Conservation (phyloP, 2,329 filamentous ascomycete species). For the Penicillium sp. region DNA sequence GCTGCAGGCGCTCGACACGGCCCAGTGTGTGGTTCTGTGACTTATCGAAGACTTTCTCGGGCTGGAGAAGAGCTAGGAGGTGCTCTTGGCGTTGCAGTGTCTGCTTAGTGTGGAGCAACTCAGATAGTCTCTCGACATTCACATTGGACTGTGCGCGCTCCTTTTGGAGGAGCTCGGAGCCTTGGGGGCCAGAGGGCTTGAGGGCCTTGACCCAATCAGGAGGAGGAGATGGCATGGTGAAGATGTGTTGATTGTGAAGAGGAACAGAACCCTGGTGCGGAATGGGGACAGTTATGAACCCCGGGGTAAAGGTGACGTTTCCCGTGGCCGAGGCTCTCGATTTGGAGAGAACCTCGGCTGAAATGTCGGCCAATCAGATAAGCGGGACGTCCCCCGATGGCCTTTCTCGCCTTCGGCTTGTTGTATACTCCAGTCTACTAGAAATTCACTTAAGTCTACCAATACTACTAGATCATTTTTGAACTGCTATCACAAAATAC, state of each 20-base stretch:
- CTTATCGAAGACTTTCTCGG: slow-evolving; percentile 75
- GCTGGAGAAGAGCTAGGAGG: slow-evolving; percentile 65
- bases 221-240: slow-evolving; percentile 41
- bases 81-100: slow-evolving; percentile 61
- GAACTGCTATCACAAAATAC: background rate
- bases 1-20: slow-evolving; percentile 67
- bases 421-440: background rate
- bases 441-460: background rate
- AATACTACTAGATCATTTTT: background rate
- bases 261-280: background rate
- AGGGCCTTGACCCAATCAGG: slow-evolving; percentile 68
- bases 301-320: slow-evolving; percentile 14
- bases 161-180: slow-evolving; percentile 66
- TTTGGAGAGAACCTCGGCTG: slow-evolving; percentile 27
- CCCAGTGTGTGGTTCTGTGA: slow-evolving; percentile 75
- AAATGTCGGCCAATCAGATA: slow-evolving; percentile 8
- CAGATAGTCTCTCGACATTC: slow-evolving; percentile 66
- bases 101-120: slow-evolving; percentile 69
- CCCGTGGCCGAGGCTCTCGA: slow-evolving; percentile 19
- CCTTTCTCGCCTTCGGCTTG: background rate
- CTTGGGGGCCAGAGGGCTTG: slow-evolving; percentile 67
- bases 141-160: slow-evolving; percentile 70
- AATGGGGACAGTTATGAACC: slow-evolving; percentile 17
- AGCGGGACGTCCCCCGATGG: slow-evolving; percentile 1
- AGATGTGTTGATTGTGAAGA: background rate